phyloP scores from a whole-genome alignment of 495 filamentous ascomycete genomes.

The Lentithecium fluviatile region DNA sequence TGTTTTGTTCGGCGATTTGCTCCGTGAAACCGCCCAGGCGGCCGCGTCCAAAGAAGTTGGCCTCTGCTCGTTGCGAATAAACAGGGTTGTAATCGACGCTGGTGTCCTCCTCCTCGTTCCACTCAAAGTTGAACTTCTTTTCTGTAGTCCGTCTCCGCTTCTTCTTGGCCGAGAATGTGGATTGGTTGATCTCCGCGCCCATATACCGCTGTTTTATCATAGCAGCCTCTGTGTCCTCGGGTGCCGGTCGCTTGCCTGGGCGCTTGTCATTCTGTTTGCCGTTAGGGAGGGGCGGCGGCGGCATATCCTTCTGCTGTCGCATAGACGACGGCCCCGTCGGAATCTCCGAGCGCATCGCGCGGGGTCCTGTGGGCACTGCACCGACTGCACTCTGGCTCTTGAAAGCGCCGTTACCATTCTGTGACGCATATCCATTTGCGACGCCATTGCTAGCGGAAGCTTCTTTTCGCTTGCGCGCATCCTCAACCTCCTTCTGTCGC shows the following conservation, averaged over 20 bases:
- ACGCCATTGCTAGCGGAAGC: constrained; percentile 44
- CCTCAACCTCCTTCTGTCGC: constrained; percentile 78
- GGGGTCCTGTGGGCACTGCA: constrained; percentile 72
- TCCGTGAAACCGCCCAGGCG: constrained; percentile 81
- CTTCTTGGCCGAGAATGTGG: constrained; percentile 93
- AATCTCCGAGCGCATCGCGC: constrained; percentile 64
- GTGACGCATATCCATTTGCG: constrained; percentile 17
- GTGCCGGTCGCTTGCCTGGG: constrained; percentile 53
- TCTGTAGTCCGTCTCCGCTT: constrained; percentile 91
- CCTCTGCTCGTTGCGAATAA: constrained; percentile 71
- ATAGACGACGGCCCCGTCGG: constrained; percentile 57
- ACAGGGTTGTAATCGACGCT: constrained; percentile 86
- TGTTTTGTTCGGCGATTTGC: constrained; percentile 66
- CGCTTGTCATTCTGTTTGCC: constrained; percentile 37
- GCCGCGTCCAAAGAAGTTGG: constrained; percentile 77
- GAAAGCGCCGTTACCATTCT: constrained; percentile 5
- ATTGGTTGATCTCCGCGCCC: constrained; percentile 83
- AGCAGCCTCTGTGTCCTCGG: constrained; percentile 74
- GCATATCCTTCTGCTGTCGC: constrained; percentile 54
- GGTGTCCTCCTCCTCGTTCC: constrained; percentile 95
- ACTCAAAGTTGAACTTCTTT: constrained; percentile 99
- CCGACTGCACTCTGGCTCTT: constrained; percentile 29
- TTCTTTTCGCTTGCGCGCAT: constrained; percentile 55
- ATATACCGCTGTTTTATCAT: constrained; percentile 84
- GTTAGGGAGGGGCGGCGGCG: constrained; percentile 54